phyloP scores from a whole-genome alignment of 805 yeast genomes.

The Metschnikowia rubicola region DNA sequence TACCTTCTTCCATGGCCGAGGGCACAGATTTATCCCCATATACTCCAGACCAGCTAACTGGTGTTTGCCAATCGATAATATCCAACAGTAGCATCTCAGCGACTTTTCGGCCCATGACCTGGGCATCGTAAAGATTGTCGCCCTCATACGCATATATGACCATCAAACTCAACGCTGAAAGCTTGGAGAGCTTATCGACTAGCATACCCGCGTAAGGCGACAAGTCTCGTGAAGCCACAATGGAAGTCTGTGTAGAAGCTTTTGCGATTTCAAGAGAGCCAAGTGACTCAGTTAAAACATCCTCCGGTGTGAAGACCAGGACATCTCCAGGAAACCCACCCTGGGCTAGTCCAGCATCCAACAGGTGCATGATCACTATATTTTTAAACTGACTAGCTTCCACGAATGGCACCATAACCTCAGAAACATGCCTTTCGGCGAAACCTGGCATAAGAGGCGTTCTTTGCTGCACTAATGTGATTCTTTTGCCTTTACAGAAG shows the following conservation, averaged over 20 bases:
- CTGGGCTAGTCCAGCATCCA: slow-evolving; percentile 56
- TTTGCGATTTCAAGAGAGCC: slow-evolving; percentile 25
- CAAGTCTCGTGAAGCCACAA: slow-evolving; percentile 8
- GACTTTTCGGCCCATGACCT: slow-evolving; percentile 41
- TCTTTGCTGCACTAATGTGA: slow-evolving; percentile 73
- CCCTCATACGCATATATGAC: slow-evolving; percentile 81
- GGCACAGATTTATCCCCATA: slow-evolving; percentile 75
- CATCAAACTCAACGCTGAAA: slow-evolving; percentile 34
- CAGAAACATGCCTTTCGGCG: slow-evolving; percentile 46
- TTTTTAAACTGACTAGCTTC: slow-evolving; percentile 35
- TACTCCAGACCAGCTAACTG: slow-evolving; percentile 80
- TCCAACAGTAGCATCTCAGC: slow-evolving; percentile 24
- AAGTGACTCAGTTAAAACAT: slow-evolving; percentile 29
- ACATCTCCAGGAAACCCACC: slow-evolving; percentile 21
- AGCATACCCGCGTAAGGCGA: slow-evolving; percentile 15
- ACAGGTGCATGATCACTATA: slow-evolving; percentile 65
- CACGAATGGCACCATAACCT: slow-evolving; percentile 51
- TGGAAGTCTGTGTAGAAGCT: slow-evolving; percentile 4
- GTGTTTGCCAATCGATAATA: slow-evolving; percentile 43
- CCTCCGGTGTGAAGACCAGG: slow-evolving; percentile 29
- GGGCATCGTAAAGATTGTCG: slow-evolving; percentile 77
- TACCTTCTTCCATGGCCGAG: slow-evolving; percentile 69
- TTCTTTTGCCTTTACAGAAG: slow-evolving; percentile 32
- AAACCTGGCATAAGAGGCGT: slow-evolving; percentile 78
- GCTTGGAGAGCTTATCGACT: slow-evolving; percentile 7